phyloP scores from a whole-genome alignment of 2,329 filamentous ascomycete genomes.

The Penicillium sclerotigenum region DNA sequence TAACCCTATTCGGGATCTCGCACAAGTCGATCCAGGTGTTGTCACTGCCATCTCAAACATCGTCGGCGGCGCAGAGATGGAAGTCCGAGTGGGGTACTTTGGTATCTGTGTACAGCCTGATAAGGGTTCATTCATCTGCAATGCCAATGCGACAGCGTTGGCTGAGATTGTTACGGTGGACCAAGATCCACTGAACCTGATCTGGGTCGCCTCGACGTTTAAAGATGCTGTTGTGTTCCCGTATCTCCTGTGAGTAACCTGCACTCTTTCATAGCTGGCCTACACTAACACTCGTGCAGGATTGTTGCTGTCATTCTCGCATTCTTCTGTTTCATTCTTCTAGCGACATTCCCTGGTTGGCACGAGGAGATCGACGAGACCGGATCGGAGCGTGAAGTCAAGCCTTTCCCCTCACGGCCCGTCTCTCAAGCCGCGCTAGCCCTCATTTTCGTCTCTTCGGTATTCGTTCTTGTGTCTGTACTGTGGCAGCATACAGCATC shows the following conservation, averaged over 20 bases:
- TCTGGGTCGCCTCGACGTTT: slow-evolving; percentile 96
- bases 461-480: slow-evolving; percentile 65
- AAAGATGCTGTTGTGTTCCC: slow-evolving; percentile 99
- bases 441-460: slow-evolving; percentile 73
- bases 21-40: slow-evolving; percentile 87
- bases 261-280: neutral
- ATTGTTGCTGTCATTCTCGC: slow-evolving; percentile 98
- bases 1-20: slow-evolving; percentile 73
- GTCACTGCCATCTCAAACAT: slow-evolving; percentile 85
- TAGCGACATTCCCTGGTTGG: slow-evolving; percentile 97
- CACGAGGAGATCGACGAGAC: slow-evolving; percentile 81
- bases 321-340: slow-evolving; percentile 89
- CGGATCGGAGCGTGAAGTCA: slow-evolving; percentile 84
- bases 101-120: slow-evolving; percentile 94
- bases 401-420: slow-evolving; percentile 86
- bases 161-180: slow-evolving; percentile 86
- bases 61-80: slow-evolving; percentile 75
- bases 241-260: slow-evolving; percentile 75
- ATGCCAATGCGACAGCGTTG: slow-evolving; percentile 91
- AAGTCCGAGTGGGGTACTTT: slow-evolving; percentile 94
- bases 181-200: slow-evolving; percentile 92
- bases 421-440: slow-evolving; percentile 91
- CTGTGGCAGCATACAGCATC: slow-evolving; percentile 78
- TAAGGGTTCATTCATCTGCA: slow-evolving; percentile 88
- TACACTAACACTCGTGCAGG: slow-evolving; percentile 44